Evolutionary conservation across 371 early-diverging fungal genomes (phyloP), one percentile per base, ranked within the genome.

Genomic region (Rhizopus sp.): DNA sequence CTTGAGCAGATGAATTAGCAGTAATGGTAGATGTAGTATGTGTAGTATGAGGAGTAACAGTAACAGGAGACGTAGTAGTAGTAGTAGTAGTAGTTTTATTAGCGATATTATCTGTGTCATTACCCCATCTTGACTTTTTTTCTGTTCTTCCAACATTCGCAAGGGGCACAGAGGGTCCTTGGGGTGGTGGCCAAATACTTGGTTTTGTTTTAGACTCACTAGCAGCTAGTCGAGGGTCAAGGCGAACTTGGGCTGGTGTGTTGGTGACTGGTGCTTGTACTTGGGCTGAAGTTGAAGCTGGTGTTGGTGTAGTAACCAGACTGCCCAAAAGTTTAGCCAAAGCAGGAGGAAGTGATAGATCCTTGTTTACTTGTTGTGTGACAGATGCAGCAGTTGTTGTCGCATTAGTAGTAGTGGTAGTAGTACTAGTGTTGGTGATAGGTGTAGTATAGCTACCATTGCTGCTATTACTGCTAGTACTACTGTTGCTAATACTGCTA

Each of bases 261-360:
- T 23, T 23, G 23, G 23, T 23, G 23, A 32, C 46, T 51, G n/a
- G 59, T 29, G 15, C 46, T 15, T 17, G 52, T 7, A 30, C 37
- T 16, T 41, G 23, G 23, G 23, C 23, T 23, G 23, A 23, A 23
- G 23, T 23, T 23, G 23, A 23, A 8, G 61, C 53, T 32, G 60
- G 30, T 16, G 62, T 5, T 9, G 60, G 6, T 13, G 52, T 13
- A 9, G 52, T 54, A 0, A 64, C 69, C 5, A 71, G 31, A 7
- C 69, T 68, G n/a, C 72, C 72, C 16, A 75, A 44, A 16, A 75
- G 44, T 39, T 60, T 63, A 30, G 69, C 75, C n/a, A 75, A 46
- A 10, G 69, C 72, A 32, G 75, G 75, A 17, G 75, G 75, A 15
- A 75, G 50, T 33, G 37, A 15, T 29, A 32, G 47, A 7, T 39